Conservation (phyloP, 2,329 filamentous ascomycete genomes). For the Mariannaea elegans region DNA sequence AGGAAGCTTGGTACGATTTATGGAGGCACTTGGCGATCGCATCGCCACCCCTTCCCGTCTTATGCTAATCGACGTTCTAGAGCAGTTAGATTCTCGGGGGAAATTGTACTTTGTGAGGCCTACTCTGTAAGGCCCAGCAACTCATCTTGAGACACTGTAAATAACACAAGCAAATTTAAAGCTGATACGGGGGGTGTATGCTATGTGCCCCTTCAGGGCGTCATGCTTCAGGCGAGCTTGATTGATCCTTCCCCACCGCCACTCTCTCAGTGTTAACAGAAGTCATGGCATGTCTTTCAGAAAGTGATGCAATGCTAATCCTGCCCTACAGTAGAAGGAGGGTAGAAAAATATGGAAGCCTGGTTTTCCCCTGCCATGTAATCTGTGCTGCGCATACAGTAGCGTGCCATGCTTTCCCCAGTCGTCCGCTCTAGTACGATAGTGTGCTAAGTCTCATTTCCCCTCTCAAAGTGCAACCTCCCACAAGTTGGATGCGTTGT, state of each 20-base stretch:
- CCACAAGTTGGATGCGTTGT: conserved; percentile 16
- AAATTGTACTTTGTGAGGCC: no score
- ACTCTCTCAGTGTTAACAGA: background rate
- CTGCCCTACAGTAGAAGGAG: background rate
- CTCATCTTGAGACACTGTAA: no score
- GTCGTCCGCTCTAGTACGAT: background rate
- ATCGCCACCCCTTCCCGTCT: background rate
- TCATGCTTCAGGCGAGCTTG: background rate
- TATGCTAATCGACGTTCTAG: no score
- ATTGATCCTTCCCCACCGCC: conserved; percentile 1
- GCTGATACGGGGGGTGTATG: no score
- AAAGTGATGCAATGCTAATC: conserved; percentile 8
- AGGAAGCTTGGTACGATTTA: background rate
- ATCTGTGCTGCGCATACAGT: background rate
- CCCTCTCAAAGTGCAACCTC: conserved; percentile 22
- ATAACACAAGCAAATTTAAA: no score
- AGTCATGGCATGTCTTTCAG: background rate
- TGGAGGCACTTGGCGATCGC: no score
- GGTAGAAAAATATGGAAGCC: background rate
- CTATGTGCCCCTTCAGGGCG: no score
- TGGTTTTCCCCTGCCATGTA: background rate
- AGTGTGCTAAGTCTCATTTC: background rate
- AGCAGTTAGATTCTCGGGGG: no score
- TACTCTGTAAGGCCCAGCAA: no score
- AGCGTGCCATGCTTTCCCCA: background rate